A percentile compares a stretch with the other conserved stretches of the same genome.
Conservation (phyloP, 2,329 filamentous ascomycete genomes). For the Colletotrichum sp. region DNA sequence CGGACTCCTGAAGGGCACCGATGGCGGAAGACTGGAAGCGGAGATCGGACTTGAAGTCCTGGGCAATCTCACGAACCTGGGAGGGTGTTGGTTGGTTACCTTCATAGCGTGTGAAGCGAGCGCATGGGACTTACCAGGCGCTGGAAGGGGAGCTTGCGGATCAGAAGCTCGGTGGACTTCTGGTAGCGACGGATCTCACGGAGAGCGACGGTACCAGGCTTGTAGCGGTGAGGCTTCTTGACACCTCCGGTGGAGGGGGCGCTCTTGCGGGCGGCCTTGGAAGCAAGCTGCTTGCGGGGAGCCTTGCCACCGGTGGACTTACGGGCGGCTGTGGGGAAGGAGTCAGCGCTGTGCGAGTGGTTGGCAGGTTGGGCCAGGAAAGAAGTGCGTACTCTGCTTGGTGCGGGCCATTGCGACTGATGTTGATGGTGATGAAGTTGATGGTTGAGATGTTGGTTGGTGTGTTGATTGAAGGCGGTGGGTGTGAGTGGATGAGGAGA, state of each 20-base stretch:
- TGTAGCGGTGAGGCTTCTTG: slow-evolving; percentile 92
- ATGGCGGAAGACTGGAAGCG: slow-evolving; percentile 99
- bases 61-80: slow-evolving; percentile 88
- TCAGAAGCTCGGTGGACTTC: slow-evolving; percentile 86
- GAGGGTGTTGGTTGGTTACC: slow-evolving; percentile 11
- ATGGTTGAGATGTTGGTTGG: slow-evolving; percentile 29
- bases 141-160: slow-evolving; percentile 98
- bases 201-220: slow-evolving; percentile 86
- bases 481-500: slow-evolving; percentile 42
- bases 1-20: slow-evolving; percentile 95
- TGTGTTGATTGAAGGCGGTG: slow-evolving; percentile 36
- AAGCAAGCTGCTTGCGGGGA: slow-evolving; percentile 94
- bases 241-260: slow-evolving; percentile 96
- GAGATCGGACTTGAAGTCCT: slow-evolving; percentile 94
- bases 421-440: slow-evolving; percentile 31
- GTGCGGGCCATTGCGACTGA: slow-evolving; percentile 64
- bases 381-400: slow-evolving; percentile 54
- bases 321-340: slow-evolving; percentile 47
- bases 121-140: slow-evolving; percentile 68
- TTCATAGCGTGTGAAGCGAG: background rate
- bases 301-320: slow-evolving; percentile 84
- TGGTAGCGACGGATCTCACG: slow-evolving; percentile 94
- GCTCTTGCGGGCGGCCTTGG: slow-evolving; percentile 98
- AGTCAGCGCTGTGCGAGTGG: background rate
- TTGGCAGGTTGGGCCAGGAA: background rate